Base-by-base conservation (phyloP, 352 stramenopile genomes). In the Phytophthora macrochlamydospora region DNA sequence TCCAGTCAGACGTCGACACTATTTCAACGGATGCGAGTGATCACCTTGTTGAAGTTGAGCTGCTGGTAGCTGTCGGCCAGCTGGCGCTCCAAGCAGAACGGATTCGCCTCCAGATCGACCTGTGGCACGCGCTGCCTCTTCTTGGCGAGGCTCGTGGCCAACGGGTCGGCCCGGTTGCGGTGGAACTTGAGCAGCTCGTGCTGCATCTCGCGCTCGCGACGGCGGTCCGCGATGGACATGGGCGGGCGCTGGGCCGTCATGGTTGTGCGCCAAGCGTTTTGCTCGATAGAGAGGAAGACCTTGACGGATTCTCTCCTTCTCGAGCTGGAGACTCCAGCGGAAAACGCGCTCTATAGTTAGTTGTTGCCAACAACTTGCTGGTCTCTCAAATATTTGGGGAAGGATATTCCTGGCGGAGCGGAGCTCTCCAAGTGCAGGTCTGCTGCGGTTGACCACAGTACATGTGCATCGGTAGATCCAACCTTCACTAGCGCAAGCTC, bases 11-110 rank as follows among this genome's bases (percentile, higher is more conserved):
- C 44, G 46, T 56, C 51, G 61, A 38, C 18, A 50, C 37, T 29
- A 40, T 30, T 46, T 6, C 43, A 32, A 13, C 6, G 30, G 12
- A 56, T 61, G 12, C 58, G 32, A 44, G 48, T 52, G 29, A 40
- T 40, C 50, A 92, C 86, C 77, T 92, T 93, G 73, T 95, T 95
- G 64, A 92, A 78, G 59, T 93, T 89, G 58, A 81, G 60, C 52
- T 83, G 84, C 59, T 83, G 69, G 54, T 89, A 90, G 55, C 77
- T 85, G 58, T 94, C 87, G n/a, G 85, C 81, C 54, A 94, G 59
- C 58, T 92, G 87, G 13, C 83, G 76, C 29, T 93, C 82, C 50
- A 73, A 59, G 55, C 83, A 93, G 60, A 93, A 94, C 38, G 84
- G 84, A 53, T 95, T 92, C 45, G 62, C 67, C 29, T 93, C 79